Evolutionary conservation across 495 filamentous ascomycete species (phyloP), one percentile per base, ranked within the genome.

Genomic region (Lentithecium fluviatile): DNA sequence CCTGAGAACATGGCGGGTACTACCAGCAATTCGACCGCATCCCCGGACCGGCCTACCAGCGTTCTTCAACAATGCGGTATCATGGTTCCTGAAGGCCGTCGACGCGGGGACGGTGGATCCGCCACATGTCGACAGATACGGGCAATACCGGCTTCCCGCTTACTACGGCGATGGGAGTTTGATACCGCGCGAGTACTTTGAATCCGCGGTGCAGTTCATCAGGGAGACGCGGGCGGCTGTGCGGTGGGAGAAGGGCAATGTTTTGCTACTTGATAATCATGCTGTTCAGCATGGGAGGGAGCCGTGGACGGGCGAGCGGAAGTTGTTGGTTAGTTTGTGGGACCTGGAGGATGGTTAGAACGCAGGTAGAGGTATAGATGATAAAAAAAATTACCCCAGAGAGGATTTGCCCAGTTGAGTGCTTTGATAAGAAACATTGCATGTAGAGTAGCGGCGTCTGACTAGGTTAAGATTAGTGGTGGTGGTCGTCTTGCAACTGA

Each of bases 161-260:
- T 55, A 48, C 32, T 61, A 61, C 32, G 49, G 58, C 17, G 58
- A 61, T 54, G 58, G 58, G 2, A 24, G n/a, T 1, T 21, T 61
- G 50, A 61, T 61, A 37, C 49, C 58, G 15, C 40, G 24, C 1
- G 25, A 48, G 23, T 61, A 52, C 34, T 47, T 54, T 24, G 58
- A 47, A 11, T 52, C 37, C 19, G 50, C 58, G 23, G 49, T 46
- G 3, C 24, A 54, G 1, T 48, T 55, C 17, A 61, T 61, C 24
- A 37, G 38, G 23, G 45, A 49, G 29, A 58, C 45, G 19, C 50
- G 45, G 1, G 26, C 43, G 10, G n/a, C 7, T 45, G 55, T 58
- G 55, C 32, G 20, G 25, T 58, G 55, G 55, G 3, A 58, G 21
- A 23, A 40, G 24, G 55, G 55, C 15, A 43, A 58, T 50, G 55